Conservation (phyloP, 2,329 filamentous ascomycete species). For the Aspergillus brunneoviolaceus region DNA sequence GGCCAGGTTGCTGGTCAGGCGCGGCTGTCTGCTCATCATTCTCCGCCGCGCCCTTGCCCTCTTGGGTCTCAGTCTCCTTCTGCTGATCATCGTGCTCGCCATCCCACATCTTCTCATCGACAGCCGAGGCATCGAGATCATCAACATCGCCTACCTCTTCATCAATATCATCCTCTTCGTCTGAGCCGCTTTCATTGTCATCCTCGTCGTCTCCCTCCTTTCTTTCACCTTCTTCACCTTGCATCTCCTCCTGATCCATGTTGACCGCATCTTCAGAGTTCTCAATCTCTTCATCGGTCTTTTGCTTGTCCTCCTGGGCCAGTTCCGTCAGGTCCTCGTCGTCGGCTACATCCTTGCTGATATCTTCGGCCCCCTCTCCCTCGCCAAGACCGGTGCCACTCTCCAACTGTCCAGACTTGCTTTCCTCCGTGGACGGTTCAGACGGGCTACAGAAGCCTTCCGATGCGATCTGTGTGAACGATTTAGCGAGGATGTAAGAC, state of each 20-base stretch:
- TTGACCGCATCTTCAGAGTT: constrained; percentile 50
- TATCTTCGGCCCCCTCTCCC: constrained; percentile 92
- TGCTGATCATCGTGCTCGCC: constrained; percentile 68
- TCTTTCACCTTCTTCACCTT: constrained; percentile 73
- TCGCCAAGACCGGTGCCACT: constrained; percentile 91
- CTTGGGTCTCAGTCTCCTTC: constrained; percentile 73
- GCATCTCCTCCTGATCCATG: constrained; percentile 80
- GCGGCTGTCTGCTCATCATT: constrained; percentile 62
- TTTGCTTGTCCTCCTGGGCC: constrained; percentile 70
- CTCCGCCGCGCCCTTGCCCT: constrained; percentile 52
- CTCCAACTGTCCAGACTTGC: constrained; percentile 76
- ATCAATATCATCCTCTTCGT: constrained; percentile 70
- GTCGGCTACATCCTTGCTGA: constrained; percentile 92
- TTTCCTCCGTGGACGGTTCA: constrained; percentile 71
- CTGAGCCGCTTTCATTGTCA: constrained; percentile 62
- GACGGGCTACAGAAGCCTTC: constrained; percentile 90
- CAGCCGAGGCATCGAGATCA: constrained; percentile 81
- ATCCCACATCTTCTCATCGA: constrained; percentile 99
- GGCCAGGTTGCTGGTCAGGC: constrained; percentile 46
- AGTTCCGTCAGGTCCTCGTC: constrained; percentile 92
- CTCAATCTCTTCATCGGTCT: constrained; percentile 49
- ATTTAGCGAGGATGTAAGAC: constrained; percentile 70
- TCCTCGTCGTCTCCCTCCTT: constrained; percentile 47
- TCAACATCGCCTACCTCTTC: constrained; percentile 90
- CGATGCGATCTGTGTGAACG: constrained; percentile 74